Evolutionary conservation across 176 grass and related monocot species (phyloP).

Genomic region (Poa pratensis): DNA sequence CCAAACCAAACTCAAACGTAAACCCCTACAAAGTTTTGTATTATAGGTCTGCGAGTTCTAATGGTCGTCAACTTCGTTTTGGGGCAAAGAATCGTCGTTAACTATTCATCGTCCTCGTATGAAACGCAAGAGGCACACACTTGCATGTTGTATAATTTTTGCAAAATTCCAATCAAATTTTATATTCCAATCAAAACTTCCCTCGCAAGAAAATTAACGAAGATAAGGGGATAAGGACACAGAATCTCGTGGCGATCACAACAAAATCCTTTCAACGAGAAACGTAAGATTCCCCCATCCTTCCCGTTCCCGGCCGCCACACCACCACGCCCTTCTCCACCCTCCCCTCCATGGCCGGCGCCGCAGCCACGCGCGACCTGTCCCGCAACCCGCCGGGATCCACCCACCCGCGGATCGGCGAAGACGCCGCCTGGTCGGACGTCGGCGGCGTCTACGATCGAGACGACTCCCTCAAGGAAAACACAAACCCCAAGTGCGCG

Average conservation of each 20-base stretch:
- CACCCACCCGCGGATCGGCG: conserved; percentile 34
- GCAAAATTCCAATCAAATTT: background rate
- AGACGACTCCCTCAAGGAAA: conserved; percentile 87
- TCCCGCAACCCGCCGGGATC: conserved; percentile 52
- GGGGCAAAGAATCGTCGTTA: no score
- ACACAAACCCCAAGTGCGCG: conserved; percentile 88
- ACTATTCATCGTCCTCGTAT: no score
- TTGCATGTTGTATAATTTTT: no score
- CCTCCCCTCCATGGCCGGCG: conserved; percentile 23
- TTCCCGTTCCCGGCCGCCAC: background rate
- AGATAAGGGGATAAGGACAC: conserved; percentile 25
- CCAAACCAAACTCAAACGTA: no score
- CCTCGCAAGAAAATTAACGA: background rate
- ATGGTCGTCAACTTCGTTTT: no score
- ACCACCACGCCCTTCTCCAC: background rate
- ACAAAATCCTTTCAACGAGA: conserved; percentile 3
- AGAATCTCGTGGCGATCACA: background rate
- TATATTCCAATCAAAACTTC: background rate
- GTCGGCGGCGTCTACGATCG: conserved; percentile 70
- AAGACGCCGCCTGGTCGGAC: conserved; percentile 65
- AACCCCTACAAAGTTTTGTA: no score
- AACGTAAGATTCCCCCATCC: background rate
- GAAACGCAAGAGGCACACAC: no score
- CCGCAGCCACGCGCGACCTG: background rate
- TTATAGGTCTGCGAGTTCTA: no score